Conservation (phyloP, 2,329 filamentous ascomycete species). For the Conoideocrella luteorostrata region DNA sequence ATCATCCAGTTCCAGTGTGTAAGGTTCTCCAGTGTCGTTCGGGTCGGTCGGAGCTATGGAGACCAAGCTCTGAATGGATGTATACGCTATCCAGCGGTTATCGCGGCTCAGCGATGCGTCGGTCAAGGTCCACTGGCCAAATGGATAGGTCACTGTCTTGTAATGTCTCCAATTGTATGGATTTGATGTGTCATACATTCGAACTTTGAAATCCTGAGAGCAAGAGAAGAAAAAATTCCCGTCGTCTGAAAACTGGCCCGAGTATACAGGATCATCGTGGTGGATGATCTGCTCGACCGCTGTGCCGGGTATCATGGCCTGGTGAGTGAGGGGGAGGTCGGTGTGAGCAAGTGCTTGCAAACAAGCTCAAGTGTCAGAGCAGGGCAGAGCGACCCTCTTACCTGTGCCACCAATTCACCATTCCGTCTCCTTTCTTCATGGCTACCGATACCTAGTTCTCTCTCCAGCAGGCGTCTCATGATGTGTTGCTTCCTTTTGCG, state of each 20-base stretch:
- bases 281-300: constrained; percentile 82
- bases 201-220: constrained; percentile 86
- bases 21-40: constrained; percentile 71
- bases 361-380: too few relatives aligned
- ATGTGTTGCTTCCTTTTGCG: constrained; percentile 56
- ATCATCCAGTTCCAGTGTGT: constrained; percentile 61
- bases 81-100: constrained; percentile 87
- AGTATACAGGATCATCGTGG: constrained; percentile 81
- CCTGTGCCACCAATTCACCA: constrained; percentile 61
- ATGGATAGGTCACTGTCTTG: constrained; percentile 80
- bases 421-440: constrained; percentile 55
- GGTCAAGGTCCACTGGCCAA: constrained; percentile 91
- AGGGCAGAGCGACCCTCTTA: constrained; percentile 23
- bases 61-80: constrained; percentile 76
- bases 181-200: constrained; percentile 96
- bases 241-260: constrained; percentile 92
- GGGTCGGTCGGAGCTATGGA: constrained; percentile 85
- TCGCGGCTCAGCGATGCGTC: constrained; percentile 88
- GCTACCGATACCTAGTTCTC: constrained; percentile 70
- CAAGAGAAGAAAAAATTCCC: constrained; percentile 96
- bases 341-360: background rate
- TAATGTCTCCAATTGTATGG: constrained; percentile 95
- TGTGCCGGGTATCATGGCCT: constrained; percentile 72
- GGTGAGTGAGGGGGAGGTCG: background rate
- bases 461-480: constrained; percentile 65